phyloP scores from a whole-genome alignment of 371 early-diverging fungal species.

The Mucor piriformis region DNA sequence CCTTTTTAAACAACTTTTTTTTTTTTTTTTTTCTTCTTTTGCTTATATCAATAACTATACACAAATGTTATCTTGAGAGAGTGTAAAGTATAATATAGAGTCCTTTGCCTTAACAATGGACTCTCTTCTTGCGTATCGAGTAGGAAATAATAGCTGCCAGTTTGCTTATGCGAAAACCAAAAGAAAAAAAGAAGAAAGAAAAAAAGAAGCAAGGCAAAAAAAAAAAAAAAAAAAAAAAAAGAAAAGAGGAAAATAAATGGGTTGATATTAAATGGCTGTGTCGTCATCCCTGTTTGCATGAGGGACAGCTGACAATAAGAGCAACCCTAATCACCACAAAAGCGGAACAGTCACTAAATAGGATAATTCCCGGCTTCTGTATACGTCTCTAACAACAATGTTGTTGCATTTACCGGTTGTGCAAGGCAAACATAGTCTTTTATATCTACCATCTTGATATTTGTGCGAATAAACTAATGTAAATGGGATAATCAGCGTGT shows the following conservation, averaged over 20 bases:
- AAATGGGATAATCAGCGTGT: too few relatives aligned
- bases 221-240: constrained; percentile 6
- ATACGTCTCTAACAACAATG: too few relatives aligned
- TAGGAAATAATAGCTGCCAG: background rate
- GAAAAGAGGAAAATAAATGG: background rate
- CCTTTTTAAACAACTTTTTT: background rate
- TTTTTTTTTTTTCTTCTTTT: background rate
- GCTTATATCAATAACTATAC: too few relatives aligned
- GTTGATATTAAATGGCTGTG: background rate
- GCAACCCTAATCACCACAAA: too few relatives aligned
- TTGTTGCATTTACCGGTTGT: too few relatives aligned
- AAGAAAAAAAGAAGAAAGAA: background rate
- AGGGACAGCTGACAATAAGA: background rate
- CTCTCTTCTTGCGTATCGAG: background rate
- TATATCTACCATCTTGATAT: too few relatives aligned
- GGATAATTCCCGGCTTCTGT: too few relatives aligned
- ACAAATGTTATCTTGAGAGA: too few relatives aligned
- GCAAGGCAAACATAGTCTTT: too few relatives aligned
- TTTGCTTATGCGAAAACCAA: background rate
- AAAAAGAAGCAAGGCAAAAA: constrained; percentile 3
- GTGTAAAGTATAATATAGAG: too few relatives aligned
- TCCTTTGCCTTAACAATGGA: constrained; percentile 2
- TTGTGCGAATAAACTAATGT: too few relatives aligned
- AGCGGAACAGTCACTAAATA: too few relatives aligned
- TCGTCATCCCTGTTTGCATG: background rate